These are phyloP conservation scores for Fusarium setosum DNA, from an alignment of 2,329 filamentous ascomycete genomes.

Conservation along the genomic window DNA sequence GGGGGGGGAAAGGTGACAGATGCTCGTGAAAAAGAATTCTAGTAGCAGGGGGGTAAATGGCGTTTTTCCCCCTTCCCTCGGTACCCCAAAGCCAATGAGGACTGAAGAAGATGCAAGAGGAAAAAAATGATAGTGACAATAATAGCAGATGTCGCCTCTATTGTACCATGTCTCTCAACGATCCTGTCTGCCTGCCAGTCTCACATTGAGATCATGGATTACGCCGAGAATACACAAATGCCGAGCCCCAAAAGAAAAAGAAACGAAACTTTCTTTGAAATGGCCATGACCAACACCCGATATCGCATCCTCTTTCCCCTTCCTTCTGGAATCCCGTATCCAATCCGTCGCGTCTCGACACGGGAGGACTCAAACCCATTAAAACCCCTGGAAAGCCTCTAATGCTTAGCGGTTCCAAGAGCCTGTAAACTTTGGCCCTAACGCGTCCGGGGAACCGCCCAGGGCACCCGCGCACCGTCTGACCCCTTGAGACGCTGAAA, in stretches of 20 bases:
- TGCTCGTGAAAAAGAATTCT: conserved; percentile 2
- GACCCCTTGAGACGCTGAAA: conserved; percentile 27
- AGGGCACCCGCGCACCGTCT: conserved; percentile 21
- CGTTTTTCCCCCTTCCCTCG: conserved; percentile 8
- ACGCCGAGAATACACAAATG: neutral
- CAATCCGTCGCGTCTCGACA: neutral
- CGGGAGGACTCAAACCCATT: conserved; percentile 19
- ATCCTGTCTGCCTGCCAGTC: neutral
- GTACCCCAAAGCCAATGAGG: neutral
- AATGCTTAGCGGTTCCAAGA: conserved; percentile 31
- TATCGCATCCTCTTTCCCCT: neutral
- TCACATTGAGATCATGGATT: neutral
- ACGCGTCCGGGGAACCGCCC: conserved; percentile 29
- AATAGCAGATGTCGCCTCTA: neutral
- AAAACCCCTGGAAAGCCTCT: conserved; percentile 30
- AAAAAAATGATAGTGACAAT: too few species aligned
- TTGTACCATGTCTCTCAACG: neutral
- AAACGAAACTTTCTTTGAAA: too few species aligned
- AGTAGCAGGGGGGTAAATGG: neutral
- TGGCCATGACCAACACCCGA: too few species aligned
- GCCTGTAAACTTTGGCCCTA: conserved; percentile 24
- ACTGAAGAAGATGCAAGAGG: neutral
- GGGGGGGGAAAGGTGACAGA: conserved; percentile 2
- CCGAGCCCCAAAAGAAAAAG: neutral
- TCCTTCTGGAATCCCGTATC: conserved; percentile 4